Evolutionary conservation across 2,329 filamentous ascomycete species (phyloP), one percentile per base, ranked within the genome.

Genomic region (Aspergillus udagawae): DNA sequence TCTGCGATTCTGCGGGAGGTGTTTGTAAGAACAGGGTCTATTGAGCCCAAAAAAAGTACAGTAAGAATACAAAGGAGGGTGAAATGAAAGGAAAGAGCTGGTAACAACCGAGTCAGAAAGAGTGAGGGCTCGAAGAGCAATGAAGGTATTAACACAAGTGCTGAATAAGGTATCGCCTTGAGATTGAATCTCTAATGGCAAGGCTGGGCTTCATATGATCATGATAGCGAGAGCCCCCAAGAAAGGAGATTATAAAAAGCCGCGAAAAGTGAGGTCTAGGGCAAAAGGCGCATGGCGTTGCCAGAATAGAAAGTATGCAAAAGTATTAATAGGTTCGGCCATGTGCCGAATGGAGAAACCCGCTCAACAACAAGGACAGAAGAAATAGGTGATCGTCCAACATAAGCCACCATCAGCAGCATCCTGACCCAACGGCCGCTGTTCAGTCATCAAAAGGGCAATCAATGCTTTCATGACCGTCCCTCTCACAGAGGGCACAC

Each of bases 401-500:
- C 54, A 53, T 52, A 23, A 48, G 27, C 55, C 56, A 53, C 52
- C 53, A 56, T 55, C 49, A 44, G 47, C 48, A 54, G 56, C 38
- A 48, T 25, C 28, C 20, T 21, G 42, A 29, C 38, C 12, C 14
- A 20, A n/a, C 27, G 35, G 12, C 45, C n/a, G 10, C 23, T 10
- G 49, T 60, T 72, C 65, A 77, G 73, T 95, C 91, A 76, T 96
- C 92, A 74, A 96, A 89, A 12, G 92, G 92, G 75, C 92, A 96
- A 74, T 95, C 91, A 60, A 96, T 92, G 69, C 93, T 97, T 75
- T 97, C 90, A 72, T 99, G 94, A 14, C 94, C 94, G 69, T 99
- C 94, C 60, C 91, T 86, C 79, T 99, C 94, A 72, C 94, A 99
- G 48, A 97, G 81, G 17, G 94, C 94, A 75, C 94, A 99, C 94